Conservation (phyloP, 495 filamentous ascomycete species). For the Penicillium flavigenum region DNA sequence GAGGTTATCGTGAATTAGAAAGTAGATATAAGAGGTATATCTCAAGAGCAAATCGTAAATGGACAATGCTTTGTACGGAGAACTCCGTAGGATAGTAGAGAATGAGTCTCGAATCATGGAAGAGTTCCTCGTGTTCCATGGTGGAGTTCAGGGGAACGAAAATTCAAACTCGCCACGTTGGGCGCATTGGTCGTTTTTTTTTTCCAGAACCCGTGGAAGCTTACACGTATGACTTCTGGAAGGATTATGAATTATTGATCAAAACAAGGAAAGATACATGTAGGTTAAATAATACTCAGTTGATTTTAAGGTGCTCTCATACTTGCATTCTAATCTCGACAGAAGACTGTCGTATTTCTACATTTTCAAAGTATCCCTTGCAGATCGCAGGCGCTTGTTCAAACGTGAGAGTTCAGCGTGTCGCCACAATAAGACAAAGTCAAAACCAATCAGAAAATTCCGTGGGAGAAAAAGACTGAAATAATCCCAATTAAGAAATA, state of each 20-base stretch:
- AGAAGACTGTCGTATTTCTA: background rate
- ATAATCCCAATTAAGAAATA: background rate
- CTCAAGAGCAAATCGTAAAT: background rate
- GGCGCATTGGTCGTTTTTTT: conserved; percentile 5
- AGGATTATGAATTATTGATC: conserved; percentile 5
- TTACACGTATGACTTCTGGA: conserved; percentile 15
- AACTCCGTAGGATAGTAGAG: too few species aligned
- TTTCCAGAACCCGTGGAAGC: conserved; percentile 12
- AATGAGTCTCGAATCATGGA: background rate
- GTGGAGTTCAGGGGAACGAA: conserved; percentile 13
- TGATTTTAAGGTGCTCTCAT: too few species aligned
- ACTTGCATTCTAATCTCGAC: background rate
- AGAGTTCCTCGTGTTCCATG: background rate
- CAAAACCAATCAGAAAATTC: conserved; percentile 1
- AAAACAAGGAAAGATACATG: conserved; percentile 2
- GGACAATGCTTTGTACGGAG: background rate
- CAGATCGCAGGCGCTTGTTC: conserved; percentile 12
- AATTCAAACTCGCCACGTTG: conserved; percentile 12
- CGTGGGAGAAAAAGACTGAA: background rate
- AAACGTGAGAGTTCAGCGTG: conserved; percentile 9
- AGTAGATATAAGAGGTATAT: background rate
- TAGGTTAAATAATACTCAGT: background rate
- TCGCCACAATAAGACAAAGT: conserved; percentile 2
- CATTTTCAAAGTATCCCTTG: conserved; percentile 3
- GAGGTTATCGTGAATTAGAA: conserved; percentile 5